These are phyloP conservation scores for Carex cristatella DNA, from an alignment of 176 grass and related monocot genomes.

Conservation along the genomic window DNA sequence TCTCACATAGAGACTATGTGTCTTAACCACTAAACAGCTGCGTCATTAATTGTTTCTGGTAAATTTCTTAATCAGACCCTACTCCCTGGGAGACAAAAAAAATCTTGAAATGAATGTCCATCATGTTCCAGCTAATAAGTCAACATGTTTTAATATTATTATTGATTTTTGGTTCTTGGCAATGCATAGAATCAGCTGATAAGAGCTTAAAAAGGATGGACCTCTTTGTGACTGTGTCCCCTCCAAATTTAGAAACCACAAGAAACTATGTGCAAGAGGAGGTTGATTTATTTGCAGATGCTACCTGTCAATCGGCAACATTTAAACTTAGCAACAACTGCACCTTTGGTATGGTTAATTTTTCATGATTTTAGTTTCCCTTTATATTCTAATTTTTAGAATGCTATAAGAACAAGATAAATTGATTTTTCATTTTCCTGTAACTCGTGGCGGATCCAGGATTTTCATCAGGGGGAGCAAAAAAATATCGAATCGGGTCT, in stretches of 20 bases:
- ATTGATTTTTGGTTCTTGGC: neutral
- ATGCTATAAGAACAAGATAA: too few species aligned
- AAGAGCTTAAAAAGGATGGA: conserved; percentile 33
- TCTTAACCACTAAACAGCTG: neutral
- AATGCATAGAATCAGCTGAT: conserved; percentile 17
- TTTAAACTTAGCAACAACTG: conserved; percentile 22
- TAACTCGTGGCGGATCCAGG: too few species aligned
- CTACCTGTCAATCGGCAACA: conserved; percentile 35
- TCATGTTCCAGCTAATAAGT: neutral
- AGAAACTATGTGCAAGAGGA: conserved; percentile 20
- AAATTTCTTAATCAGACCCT: neutral
- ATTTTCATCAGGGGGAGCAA: too few species aligned
- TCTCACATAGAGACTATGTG: too few species aligned
- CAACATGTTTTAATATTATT: neutral
- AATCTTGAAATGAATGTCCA: neutral
- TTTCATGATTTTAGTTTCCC: neutral
- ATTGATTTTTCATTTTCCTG: too few species aligned
- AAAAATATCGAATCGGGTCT: too few species aligned
- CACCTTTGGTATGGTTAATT: conserved; percentile 14
- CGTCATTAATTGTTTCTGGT: neutral
- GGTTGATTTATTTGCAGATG: conserved; percentile 59
- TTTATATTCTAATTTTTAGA: too few species aligned
- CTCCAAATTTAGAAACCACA: conserved; percentile 19
- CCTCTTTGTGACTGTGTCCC: conserved; percentile 32
- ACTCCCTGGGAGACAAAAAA: neutral